A percentile compares a stretch with the other conserved stretches of the same genome.
Evolutionary conservation across 192 early-diverging fungal genomes (phyloP).

Genomic region (Umbelopsis isabellina): DNA sequence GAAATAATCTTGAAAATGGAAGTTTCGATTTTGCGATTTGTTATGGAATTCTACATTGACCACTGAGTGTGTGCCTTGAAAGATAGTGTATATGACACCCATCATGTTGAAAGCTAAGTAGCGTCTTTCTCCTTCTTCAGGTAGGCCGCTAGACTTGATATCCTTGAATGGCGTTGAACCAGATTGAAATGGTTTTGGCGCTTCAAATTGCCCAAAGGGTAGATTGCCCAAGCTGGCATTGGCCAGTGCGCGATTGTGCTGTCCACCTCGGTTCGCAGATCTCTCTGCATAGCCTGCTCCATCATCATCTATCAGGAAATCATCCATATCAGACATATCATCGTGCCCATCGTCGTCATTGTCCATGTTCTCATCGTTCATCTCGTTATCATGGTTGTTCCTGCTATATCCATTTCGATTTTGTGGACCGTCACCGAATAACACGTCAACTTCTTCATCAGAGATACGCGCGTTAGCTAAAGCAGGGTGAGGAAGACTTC

Average conservation of each 20-base stretch:
- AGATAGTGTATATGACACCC: slow-evolving; percentile 76
- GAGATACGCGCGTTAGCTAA: slow-evolving; percentile 9
- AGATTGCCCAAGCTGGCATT: too few species aligned
- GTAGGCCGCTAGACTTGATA: background rate
- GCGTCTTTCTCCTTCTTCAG: slow-evolving; percentile 46
- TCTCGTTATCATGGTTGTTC: slow-evolving; percentile 22
- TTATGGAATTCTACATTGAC: slow-evolving; percentile 92
- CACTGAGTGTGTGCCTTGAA: slow-evolving; percentile 71
- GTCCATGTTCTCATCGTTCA: slow-evolving; percentile 32
- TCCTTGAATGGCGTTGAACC: slow-evolving; percentile 69
- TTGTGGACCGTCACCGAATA: background rate
- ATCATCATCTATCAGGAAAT: slow-evolving; percentile 93
- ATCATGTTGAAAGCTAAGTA: slow-evolving; percentile 87
- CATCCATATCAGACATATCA: slow-evolving; percentile 64
- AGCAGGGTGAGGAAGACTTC: slow-evolving; percentile 31
- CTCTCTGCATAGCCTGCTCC: slow-evolving; percentile 68
- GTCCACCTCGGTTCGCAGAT: background rate
- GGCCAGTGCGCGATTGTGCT: too few species aligned
- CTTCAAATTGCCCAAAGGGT: background rate
- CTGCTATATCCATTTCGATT: slow-evolving; percentile 1
- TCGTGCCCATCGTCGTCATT: slow-evolving; percentile 39
- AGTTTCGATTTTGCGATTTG: slow-evolving; percentile 72
- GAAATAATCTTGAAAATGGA: slow-evolving; percentile 81
- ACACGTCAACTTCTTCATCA: slow-evolving; percentile 29
- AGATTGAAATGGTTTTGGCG: slow-evolving; percentile 82